Base-by-base conservation (phyloP, 257 asterid species). In the Solanum chiquidenum region DNA sequence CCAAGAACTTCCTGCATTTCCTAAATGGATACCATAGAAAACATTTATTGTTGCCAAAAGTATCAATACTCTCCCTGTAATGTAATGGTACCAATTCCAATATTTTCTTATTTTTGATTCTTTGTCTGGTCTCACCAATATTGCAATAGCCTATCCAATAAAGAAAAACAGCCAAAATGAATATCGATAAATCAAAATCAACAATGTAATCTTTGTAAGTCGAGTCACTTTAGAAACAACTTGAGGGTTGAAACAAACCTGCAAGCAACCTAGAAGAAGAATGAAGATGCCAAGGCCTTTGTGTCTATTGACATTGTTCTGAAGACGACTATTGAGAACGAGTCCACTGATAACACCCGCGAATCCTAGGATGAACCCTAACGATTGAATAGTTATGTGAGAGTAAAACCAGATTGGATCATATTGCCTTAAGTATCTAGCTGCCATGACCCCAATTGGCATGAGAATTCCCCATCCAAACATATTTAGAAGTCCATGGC, bases 81-180 rank as follows among this genome's bases (percentile, higher is more conserved):
- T 88, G 10, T 68, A 87, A 91, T 97, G 99, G 35, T 96, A 97
- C 99, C 98, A 96, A 88, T 95, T 97, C 99, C 99, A 97, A 29
- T 95, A 96, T 40, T 92, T 94, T 55, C 99, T 89, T 9, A 88
- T 88, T 85, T 97, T 94, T 5, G 99, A 92, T 23, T 87, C 88
- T 88, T 96, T 96, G 44, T 90, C 90, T 23, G 99, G 99, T 88
- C 99, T 87, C 37, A 88, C 93, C 90, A 97, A 88, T 72, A 95
- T 12, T 5, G 99, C 99, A 62, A 93, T 68, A 9, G 93, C 94
- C 99, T 97, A 87, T 37, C 38, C 66, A 49, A 5, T 18, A 9
- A 49, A n/a, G 11, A 38, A 40, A 44, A 49, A 33, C 6, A 9
- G 6, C 2, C 29, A 9, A 46, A 82, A 46, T 82, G 69, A 80